phyloP scores from a whole-genome alignment of 768 basidiomycete genomes.

The Tylopilus plumbeoviolaceoides region DNA sequence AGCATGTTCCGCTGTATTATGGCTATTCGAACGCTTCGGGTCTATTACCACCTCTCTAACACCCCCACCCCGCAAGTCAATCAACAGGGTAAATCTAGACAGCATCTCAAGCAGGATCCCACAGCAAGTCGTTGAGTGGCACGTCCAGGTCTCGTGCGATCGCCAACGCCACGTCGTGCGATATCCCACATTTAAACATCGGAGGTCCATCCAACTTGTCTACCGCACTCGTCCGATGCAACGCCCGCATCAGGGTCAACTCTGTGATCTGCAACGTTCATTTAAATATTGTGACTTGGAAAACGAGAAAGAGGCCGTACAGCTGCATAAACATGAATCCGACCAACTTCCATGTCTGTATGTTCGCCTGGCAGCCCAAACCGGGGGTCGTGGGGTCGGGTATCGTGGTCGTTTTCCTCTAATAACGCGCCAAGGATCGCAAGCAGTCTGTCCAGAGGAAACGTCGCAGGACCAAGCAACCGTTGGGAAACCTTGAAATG shows the following conservation, averaged over 20 bases:
- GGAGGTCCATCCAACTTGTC: slow-evolving; percentile 70
- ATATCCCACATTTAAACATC: slow-evolving; percentile 71
- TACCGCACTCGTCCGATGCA: slow-evolving; percentile 57
- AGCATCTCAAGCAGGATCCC: slow-evolving; percentile 34
- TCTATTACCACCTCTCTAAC: too few species aligned
- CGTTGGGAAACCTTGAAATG: slow-evolving; percentile 60
- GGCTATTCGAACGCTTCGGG: too few species aligned
- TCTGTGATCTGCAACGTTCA: slow-evolving; percentile 52
- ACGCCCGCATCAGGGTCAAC: slow-evolving; percentile 56
- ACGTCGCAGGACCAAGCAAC: slow-evolving; percentile 74
- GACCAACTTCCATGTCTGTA: slow-evolving; percentile 67
- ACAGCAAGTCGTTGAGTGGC: slow-evolving; percentile 58
- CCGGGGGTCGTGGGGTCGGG: slow-evolving; percentile 40
- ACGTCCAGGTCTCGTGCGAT: slow-evolving; percentile 61
- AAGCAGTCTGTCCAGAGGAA: slow-evolving; percentile 74
- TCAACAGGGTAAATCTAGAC: too few species aligned
- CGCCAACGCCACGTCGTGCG: slow-evolving; percentile 48
- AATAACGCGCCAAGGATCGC: slow-evolving; percentile 76
- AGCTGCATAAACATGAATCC: slow-evolving; percentile 54
- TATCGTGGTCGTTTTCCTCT: slow-evolving; percentile 61
- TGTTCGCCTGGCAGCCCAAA: slow-evolving; percentile 62
- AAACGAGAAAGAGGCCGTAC: slow-evolving; percentile 39
- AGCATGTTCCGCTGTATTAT: not conserved
- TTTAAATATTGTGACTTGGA: not conserved
- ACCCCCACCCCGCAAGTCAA: too few species aligned